Evolutionary conservation across 75 land plant genomes (phyloP), one percentile per base, ranked within the genome.

Genomic region (Picea sitchensis): DNA sequence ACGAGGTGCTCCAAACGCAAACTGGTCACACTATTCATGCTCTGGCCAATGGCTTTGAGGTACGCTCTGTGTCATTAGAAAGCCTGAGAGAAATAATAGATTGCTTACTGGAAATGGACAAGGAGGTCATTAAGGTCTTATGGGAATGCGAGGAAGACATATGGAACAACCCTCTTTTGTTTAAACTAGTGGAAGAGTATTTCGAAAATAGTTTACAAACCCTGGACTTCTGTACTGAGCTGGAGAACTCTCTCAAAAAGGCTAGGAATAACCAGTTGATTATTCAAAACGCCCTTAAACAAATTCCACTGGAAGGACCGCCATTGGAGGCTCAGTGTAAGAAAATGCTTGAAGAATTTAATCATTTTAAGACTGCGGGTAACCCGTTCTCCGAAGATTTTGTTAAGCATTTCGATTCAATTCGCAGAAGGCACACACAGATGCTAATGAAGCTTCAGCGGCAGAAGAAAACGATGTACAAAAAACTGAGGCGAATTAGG

Each of bases 381-480:
- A 86, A 81, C 21, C 95, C 98, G 0, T 93, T 95, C 38, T 77
- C 88, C 2, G 91, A 90, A 4, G 98, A 95, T 21, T 93, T 95
- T 81, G 83, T 87, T 71, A 32, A 61, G 18, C 75, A 77, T 32
- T 93, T 95, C 80, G 81, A 86, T 47, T 80, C 84, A 0, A 90
- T 93, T 5, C 84, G 90, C 74, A 77, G 60, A 36, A 83, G 88
- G 72, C 98, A 95, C 57, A 21, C 84, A 11, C 31, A 18, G 44
- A 88, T 95, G 98, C 85, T 94, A 73, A 86, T 86, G 62, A 13
- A 7, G 78, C 72, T 92, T 13, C 81, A 81, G 8, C 75, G 41
- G 34, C 57, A 82, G 71, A 93, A 86, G 79, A 83, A 20, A 77
- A 86, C 87, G 77, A 63, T 93, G 3, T 94, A 95, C 41, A 87